Conservation (phyloP, 2,329 filamentous ascomycete genomes). For the Neodidymelliopsis sp. region DNA sequence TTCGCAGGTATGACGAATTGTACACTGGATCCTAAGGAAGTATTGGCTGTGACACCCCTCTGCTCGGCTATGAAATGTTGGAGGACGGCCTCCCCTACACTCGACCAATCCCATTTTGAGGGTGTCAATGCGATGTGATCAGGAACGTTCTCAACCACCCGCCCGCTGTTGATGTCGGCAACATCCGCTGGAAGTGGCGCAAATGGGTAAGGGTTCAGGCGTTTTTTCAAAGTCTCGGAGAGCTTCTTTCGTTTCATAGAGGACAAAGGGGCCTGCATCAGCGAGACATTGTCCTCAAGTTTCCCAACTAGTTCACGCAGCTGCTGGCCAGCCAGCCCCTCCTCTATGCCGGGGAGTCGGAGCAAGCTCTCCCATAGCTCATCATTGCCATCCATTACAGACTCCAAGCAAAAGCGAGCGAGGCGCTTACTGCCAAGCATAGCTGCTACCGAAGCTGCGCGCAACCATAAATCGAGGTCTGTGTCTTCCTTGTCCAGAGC, state of each 20-base stretch:
- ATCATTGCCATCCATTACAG: slow-evolving; percentile 68
- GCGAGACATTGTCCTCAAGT: slow-evolving; percentile 64
- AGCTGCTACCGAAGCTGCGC: slow-evolving; percentile 64
- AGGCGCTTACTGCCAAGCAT: slow-evolving; percentile 66
- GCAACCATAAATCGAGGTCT: slow-evolving; percentile 70
- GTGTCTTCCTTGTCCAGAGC: slow-evolving; percentile 71
- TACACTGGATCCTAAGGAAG: slow-evolving; percentile 51
- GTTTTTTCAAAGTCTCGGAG: slow-evolving; percentile 60
- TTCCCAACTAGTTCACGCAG: slow-evolving; percentile 54
- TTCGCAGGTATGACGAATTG: slow-evolving; percentile 51
- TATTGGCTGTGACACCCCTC: slow-evolving; percentile 36
- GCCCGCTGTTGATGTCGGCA: slow-evolving; percentile 26
- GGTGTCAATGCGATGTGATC: slow-evolving; percentile 48
- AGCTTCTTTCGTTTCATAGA: slow-evolving; percentile 60
- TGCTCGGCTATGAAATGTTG: slow-evolving; percentile 54
- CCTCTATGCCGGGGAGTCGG: slow-evolving; percentile 61
- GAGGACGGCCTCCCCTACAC: slow-evolving; percentile 58
- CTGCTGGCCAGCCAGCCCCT: slow-evolving; percentile 48
- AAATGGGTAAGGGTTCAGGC: slow-evolving; percentile 61
- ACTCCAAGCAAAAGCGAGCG: slow-evolving; percentile 68
- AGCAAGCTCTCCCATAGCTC: slow-evolving; percentile 62
- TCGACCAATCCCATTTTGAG: slow-evolving; percentile 55
- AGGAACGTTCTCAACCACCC: slow-evolving; percentile 35
- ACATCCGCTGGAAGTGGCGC: slow-evolving; percentile 48
- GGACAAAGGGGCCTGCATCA: slow-evolving; percentile 59